phyloP scores from a whole-genome alignment of 805 yeast genomes.

The Kluyveromyces wickerhamii region DNA sequence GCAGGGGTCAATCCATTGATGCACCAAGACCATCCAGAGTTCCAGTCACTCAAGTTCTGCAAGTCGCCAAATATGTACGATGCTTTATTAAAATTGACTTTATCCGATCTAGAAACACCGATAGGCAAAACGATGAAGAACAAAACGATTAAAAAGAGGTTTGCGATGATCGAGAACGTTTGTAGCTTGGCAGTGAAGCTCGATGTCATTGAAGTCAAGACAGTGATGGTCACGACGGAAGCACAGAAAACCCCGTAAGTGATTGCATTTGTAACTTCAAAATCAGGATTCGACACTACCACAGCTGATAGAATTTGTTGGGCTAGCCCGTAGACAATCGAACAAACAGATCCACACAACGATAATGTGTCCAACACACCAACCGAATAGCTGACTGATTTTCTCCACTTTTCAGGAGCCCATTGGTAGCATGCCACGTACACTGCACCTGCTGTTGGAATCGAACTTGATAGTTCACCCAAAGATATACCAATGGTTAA shows the following conservation, averaged over 20 bases:
- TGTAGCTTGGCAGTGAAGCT: conserved; percentile 47
- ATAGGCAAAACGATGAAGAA: conserved; percentile 53
- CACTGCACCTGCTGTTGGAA: conserved; percentile 67
- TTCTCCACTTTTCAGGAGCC: conserved; percentile 43
- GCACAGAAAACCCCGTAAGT: conserved; percentile 57
- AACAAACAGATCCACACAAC: conserved; percentile 52
- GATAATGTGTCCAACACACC: conserved; percentile 64
- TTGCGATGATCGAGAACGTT: conserved; percentile 44
- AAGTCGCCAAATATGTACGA: conserved; percentile 46
- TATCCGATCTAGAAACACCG: conserved; percentile 30
- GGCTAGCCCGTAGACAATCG: conserved; percentile 59
- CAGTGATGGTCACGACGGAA: conserved; percentile 40
- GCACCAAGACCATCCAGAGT: conserved; percentile 48
- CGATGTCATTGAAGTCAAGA: conserved; percentile 46
- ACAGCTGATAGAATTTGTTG: conserved; percentile 47
- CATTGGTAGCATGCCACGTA: conserved; percentile 56
- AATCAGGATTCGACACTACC: conserved; percentile 33
- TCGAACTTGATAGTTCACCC: conserved; percentile 53
- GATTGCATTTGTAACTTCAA: conserved; percentile 43
- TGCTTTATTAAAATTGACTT: conserved; percentile 40
- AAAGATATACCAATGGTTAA: conserved; percentile 47
- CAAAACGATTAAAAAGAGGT: conserved; percentile 41
- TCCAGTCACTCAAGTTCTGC: conserved; percentile 46
- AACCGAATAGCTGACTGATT: conserved; percentile 47
- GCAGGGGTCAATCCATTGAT: conserved; percentile 53